Evolutionary conservation across 306 rosid species (phyloP), one percentile per base, ranked within the genome.

Genomic region (Sicyos edulis): DNA sequence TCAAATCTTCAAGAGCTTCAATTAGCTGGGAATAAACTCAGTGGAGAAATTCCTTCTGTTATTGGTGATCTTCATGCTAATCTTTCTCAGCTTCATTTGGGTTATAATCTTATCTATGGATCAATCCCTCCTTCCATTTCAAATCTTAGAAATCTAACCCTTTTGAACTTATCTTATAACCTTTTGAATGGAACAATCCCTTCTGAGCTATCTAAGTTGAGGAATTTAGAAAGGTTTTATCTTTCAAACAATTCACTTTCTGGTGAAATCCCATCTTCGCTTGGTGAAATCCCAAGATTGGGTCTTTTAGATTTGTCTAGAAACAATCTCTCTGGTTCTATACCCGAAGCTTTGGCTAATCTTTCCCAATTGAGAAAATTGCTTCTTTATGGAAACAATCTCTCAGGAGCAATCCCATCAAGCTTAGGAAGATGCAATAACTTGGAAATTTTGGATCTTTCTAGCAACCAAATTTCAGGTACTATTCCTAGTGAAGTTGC

Each of bases 291-390:
- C 45, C 75, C 83, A 21, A 96, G 85, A 78, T 84, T 93, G 12
- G 97, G 97, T 26, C 98, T 93, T 73, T 78, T 90, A 19, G 95
- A 93, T 73, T 80, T 93, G 80, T 90, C 98, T 0, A 81, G 75
- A 83, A 93, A 93, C 86, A 87, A 77, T 70, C 89, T 93, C 55
- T 87, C 91, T 7, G 96, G 98, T 70, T 76, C 93, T 4, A 85
- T 93, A 74, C 97, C 98, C 0, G 91, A 93, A 65, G 88, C 88
- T 75, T 91, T 93, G 34, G 83, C 96, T 5, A 90, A 88, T 60
- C 95, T 91, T 70, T 72, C 89, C 14, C 98, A 93, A 83, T 64
- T 90, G 77, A 81, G 97, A 70, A 88, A 88, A 74, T 96, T 93
- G 57, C 56, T 90, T 76, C 92, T 90, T 19, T 83, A 87, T 74